These are phyloP conservation scores for Dalbergia cochinchinensis DNA, from an alignment of 306 rosid species.

Conservation along the genomic window DNA sequence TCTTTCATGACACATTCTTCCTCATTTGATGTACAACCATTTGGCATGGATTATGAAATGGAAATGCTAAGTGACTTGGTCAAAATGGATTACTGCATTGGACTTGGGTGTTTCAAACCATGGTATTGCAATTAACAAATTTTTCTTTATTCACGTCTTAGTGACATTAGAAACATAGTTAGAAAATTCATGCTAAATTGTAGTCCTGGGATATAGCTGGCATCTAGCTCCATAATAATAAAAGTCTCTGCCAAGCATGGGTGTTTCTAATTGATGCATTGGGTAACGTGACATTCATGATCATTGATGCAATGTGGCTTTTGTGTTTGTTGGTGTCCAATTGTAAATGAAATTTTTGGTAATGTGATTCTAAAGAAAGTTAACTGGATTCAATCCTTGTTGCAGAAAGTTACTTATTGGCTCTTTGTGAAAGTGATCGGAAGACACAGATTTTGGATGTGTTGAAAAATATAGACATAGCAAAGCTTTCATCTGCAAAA, in stretches of 20 bases:
- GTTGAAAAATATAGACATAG: constrained; percentile 67
- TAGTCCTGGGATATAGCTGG: constrained; percentile 21
- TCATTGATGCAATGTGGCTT: constrained; percentile 11
- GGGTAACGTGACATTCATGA: background rate
- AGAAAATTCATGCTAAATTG: constrained; percentile 30
- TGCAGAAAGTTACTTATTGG: constrained; percentile 85
- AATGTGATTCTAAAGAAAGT: constrained; percentile 34
- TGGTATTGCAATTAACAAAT: constrained; percentile 25
- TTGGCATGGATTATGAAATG: constrained; percentile 22
- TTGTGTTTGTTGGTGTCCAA: background rate
- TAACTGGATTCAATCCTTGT: constrained; percentile 39
- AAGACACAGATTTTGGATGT: constrained; percentile 66
- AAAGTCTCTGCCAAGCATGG: constrained; percentile 18
- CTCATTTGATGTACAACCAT: constrained; percentile 32
- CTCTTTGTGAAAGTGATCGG: constrained; percentile 77
- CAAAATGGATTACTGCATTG: constrained; percentile 13
- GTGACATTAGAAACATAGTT: constrained; percentile 27
- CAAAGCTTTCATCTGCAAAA: constrained; percentile 56
- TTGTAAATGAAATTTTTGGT: constrained; percentile 22
- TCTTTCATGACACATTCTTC: constrained; percentile 23
- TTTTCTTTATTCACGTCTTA: constrained; percentile 17
- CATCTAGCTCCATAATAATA: constrained; percentile 25
- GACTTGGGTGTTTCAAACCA: constrained; percentile 27
- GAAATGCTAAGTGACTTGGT: constrained; percentile 23
- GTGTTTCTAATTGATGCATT: constrained; percentile 38